Conservation (phyloP, 2,329 filamentous ascomycete species). For the Claviceps humidiphila region DNA sequence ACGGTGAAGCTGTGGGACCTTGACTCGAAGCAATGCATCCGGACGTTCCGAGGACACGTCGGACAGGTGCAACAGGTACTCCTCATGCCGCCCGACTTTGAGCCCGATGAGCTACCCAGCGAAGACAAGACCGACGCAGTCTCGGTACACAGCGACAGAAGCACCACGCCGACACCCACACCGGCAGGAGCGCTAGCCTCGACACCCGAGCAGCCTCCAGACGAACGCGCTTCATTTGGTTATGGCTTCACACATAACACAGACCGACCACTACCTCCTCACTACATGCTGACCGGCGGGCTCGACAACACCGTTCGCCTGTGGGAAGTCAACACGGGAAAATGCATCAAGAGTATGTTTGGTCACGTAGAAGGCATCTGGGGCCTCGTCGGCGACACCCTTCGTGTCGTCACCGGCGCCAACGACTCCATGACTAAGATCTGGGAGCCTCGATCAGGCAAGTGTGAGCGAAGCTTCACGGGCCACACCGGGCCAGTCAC, state of each 20-base stretch:
- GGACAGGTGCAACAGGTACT: slow-evolving; percentile 91
- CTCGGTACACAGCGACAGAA: slow-evolving; percentile 35
- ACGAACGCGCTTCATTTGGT: slow-evolving; percentile 44
- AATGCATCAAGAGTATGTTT: slow-evolving; percentile 84
- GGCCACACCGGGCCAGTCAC: slow-evolving; percentile 86
- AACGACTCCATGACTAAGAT: slow-evolving; percentile 90
- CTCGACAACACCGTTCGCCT: slow-evolving; percentile 84
- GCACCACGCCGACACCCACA: slow-evolving; percentile 24
- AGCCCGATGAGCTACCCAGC: slow-evolving; percentile 56
- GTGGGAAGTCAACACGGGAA: slow-evolving; percentile 76
- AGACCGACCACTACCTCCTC: slow-evolving; percentile 59
- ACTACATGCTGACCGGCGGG: slow-evolving; percentile 86
- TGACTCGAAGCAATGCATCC: slow-evolving; percentile 67
- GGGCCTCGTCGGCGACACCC: slow-evolving; percentile 77
- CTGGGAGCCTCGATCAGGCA: slow-evolving; percentile 86
- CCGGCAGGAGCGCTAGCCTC: slow-evolving; percentile 5
- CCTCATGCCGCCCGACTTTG: slow-evolving; percentile 73
- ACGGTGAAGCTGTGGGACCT: slow-evolving; percentile 89
- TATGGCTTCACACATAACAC: slow-evolving; percentile 46
- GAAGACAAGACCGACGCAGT: slow-evolving; percentile 39
- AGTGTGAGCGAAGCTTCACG: slow-evolving; percentile 83
- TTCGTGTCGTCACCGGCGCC: slow-evolving; percentile 77
- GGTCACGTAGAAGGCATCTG: slow-evolving; percentile 94
- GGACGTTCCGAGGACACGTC: slow-evolving; percentile 73
- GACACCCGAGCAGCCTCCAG: slow-evolving; percentile 19